A percentile compares a stretch with the other conserved stretches of the same genome.
Conservation (phyloP, 257 asterid species). For the Solanum pennellii region DNA sequence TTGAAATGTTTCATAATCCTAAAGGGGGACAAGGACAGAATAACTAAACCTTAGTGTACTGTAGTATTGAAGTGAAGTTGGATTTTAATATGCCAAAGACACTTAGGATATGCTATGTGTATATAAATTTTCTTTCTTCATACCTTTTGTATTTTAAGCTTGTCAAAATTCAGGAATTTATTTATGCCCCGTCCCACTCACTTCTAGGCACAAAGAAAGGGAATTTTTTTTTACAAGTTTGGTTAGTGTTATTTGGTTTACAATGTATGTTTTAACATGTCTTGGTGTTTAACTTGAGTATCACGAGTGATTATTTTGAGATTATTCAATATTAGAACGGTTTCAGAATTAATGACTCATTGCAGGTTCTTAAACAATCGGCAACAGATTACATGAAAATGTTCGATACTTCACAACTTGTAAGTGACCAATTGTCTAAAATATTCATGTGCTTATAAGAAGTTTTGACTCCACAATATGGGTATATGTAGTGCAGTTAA, state of each 20-base stretch:
- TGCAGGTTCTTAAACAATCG: slow-evolving; percentile 82
- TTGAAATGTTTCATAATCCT: neutral
- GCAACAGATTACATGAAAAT: slow-evolving; percentile 57
- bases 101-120: neutral
- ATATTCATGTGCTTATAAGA: neutral
- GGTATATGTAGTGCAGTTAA: neutral
- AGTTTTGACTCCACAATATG: neutral
- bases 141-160: neutral
- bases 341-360: slow-evolving; percentile 1
- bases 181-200: neutral
- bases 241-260: neutral
- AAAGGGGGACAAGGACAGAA: neutral
- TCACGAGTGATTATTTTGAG: neutral
- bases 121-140: neutral
- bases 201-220: neutral
- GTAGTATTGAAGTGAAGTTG: neutral
- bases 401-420: slow-evolving; percentile 59
- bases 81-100: neutral
- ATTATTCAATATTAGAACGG: neutral
- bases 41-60: neutral
- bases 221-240: neutral
- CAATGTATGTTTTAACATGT: neutral
- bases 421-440: slow-evolving; percentile 28
- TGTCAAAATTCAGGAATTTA: neutral
- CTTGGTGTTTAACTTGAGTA: neutral